Conservation (phyloP, 768 basidiomycete genomes). For the Kwoniella heveanensis region DNA sequence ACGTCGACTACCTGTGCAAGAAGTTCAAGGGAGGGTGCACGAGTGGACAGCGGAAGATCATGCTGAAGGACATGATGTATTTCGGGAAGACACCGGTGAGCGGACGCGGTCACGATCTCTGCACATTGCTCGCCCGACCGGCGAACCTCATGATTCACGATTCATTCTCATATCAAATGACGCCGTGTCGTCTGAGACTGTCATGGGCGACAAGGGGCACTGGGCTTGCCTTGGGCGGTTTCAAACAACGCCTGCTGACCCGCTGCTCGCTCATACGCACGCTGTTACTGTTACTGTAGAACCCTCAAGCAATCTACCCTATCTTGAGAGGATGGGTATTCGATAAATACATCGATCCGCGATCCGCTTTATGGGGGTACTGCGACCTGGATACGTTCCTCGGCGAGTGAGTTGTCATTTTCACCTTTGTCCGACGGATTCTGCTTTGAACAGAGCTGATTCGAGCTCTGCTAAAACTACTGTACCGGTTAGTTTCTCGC, state of each 20-base stretch:
- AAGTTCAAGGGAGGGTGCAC: slow-evolving; percentile 32
- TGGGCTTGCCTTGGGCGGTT: too few relatives aligned
- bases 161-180: too few relatives aligned
- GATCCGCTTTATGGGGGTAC: slow-evolving; percentile 29
- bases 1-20: slow-evolving; percentile 30
- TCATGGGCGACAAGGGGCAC: too few relatives aligned
- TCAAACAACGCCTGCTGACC: too few relatives aligned
- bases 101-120: too few relatives aligned
- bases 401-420: slow-evolving; percentile 23
- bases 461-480: too few relatives aligned
- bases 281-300: too few relatives aligned
- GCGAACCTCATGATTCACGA: too few relatives aligned
- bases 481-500: slow-evolving; percentile 9
- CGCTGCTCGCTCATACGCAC: neutral
- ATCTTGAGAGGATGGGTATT: slow-evolving; percentile 35
- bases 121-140: too few relatives aligned
- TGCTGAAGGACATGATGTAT: slow-evolving; percentile 18
- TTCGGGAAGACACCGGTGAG: slow-evolving; percentile 10
- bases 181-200: too few relatives aligned
- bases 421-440: neutral
- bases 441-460: too few relatives aligned
- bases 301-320: slow-evolving; percentile 24
- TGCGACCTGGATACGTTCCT: slow-evolving; percentile 31
- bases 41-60: slow-evolving; percentile 8
- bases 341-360: slow-evolving; percentile 20